phyloP scores from a whole-genome alignment of 108 stramenopile species.

The Nitzschia putrida region DNA sequence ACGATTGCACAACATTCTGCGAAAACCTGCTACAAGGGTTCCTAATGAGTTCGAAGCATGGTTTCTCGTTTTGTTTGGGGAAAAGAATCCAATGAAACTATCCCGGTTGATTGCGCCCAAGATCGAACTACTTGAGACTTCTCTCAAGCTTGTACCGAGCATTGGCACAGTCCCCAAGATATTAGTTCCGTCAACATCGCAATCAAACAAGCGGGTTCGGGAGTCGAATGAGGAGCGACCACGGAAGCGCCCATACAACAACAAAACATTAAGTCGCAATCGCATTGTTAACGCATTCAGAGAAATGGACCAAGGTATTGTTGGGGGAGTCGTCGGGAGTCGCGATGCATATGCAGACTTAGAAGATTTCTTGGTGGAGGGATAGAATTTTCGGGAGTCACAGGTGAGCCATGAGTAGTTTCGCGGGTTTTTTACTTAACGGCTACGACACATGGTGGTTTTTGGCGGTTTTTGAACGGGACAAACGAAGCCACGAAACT shows the following conservation, averaged over 20 bases:
- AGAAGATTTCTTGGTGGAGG: conserved; percentile 57
- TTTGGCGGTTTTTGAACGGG: background rate
- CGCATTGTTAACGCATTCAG: conserved; percentile 43
- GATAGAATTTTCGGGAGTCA: conserved; percentile 21
- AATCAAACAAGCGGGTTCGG: too few species aligned
- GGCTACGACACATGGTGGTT: background rate
- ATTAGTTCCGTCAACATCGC: too few species aligned
- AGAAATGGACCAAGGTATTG: conserved; percentile 25
- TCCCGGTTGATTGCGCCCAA: too few species aligned
- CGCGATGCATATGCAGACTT: conserved; percentile 49
- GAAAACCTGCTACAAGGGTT: too few species aligned
- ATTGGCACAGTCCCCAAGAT: too few species aligned
- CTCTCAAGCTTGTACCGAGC: too few species aligned
- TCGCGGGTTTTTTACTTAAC: background rate
- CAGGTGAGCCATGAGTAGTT: background rate
- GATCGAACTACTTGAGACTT: too few species aligned
- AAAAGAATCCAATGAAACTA: too few species aligned
- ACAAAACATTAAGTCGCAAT: conserved; percentile 41
- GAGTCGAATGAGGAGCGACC: background rate
- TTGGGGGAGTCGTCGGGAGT: conserved; percentile 2
- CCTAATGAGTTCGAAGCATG: too few species aligned
- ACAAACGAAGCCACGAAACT: conserved; percentile 3
- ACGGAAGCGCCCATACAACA: conserved; percentile 6
- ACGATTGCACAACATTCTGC: background rate
- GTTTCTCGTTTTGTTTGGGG: too few species aligned